Evolutionary conservation across 1,139 yeast genomes (phyloP), one percentile per base, ranked within the genome.

Genomic region (Sugiyamaella castrensis): DNA sequence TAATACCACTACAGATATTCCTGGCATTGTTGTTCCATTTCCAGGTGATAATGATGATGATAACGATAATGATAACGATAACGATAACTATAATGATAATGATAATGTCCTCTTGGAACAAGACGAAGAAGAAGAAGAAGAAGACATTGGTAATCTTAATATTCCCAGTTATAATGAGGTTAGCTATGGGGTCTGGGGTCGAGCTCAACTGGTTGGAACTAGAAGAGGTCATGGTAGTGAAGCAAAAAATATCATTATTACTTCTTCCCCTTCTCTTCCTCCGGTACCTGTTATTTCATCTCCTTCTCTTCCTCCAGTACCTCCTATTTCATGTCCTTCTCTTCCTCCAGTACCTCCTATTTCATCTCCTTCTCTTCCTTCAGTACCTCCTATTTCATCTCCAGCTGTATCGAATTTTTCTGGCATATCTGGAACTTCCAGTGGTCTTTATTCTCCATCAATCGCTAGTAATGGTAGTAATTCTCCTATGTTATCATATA

Each of bases 401-500:
- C 44, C 44, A 27, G 38, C 38, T 4, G 30, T 41, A 8, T 35
- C 40, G 24, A 39, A 42, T 29, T 42, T 24, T 29, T 42, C 46
- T 13, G 24, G 24, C 5, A 19, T 19, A 19, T 19, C 24, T 19
- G 24, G 24, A 19, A 19, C 5, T 19, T 19, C 24, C 5, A 19
- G 5, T 5, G 5, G 24, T 5, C 24, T 19, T 19, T 19, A 19
- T 19, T 35, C 37, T 12, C 46, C 40, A 35, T 35, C 46, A 4
- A 27, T 42, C 8, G 34, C 46, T 6, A 42, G 40, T 27, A 19
- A 5, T 5, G 40, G 40, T 27, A 35, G 36, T 10, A 12, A 34
- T 16, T 42, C 46, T 3, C 46, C 46, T 9, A 24, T 53, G 39
- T 39, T 60, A 37, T 52, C 63, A 4, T 61, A 53, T 51, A 61